Base-by-base conservation (phyloP, 495 filamentous ascomycete species). In the Usnea hakonensis region DNA sequence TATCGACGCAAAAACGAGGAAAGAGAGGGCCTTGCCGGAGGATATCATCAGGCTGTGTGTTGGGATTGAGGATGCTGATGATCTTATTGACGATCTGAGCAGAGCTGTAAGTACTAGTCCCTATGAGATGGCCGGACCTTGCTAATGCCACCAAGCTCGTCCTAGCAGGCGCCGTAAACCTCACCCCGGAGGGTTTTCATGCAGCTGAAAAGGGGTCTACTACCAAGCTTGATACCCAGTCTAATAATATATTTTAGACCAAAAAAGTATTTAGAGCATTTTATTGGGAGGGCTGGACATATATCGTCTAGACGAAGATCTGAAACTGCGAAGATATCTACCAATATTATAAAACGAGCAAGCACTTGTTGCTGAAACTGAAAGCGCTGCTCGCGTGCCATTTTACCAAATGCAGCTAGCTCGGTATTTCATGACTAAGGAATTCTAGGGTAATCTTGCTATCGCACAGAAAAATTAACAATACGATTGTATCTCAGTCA, bases 1-100 rank as follows among this genome's bases (percentile, higher is more conserved):
- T 71, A 98, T 98, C 72, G 95, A 97, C 73, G 89, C 88, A 63
- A 93, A 94, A 79, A 96, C 92, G 61, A 80, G 94, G 68, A 77
- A 82, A 70, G 93, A 98, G 76, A 81, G 94, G 66, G 85, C 87
- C 56, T 87, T 98, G 83, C 94, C 94, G 21, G 94, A 98, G 75
- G 94, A 98, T 75, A 85, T 98, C 48, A 97, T 98, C 62, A 78
- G 94, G 59, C 74, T 98, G 63, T 98, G 94, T 74, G 91, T 98
- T 38, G 94, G 94, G 33, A 98, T 98, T 72, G 94, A 98, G 71
- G 95, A 98, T 75, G 85, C 80, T 13, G 84, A 90, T 68, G 94
- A 98, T 76, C 70, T 98, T 70, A 90, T 97, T 70, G 94, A 97
- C 69, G 94, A 98, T 77, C 76, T 98, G 65, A 85, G 82, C 60